Percentiles rank a stretch among this genome's conserved stretches.
These are phyloP conservation scores for Acanthamoeba healyi DNA, from an alignment of 208 protist species.

Conservation along the genomic window DNA sequence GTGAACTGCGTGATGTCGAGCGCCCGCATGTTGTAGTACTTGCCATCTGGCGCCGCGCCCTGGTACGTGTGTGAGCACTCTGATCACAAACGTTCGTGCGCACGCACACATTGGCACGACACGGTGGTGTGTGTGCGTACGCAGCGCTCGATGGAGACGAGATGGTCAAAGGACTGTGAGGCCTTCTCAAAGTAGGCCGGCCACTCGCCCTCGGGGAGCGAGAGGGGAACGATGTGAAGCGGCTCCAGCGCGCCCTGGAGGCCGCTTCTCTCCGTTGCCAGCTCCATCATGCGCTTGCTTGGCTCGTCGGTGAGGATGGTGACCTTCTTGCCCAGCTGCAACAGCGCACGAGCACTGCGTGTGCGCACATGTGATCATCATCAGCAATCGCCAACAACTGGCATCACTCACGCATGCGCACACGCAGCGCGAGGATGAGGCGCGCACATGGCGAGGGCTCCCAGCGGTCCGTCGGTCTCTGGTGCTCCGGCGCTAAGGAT, in stretches of 20 bases:
- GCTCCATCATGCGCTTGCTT: constrained; percentile 42
- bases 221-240: constrained; percentile 28
- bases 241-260: neutral
- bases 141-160: constrained; percentile 63
- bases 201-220: constrained; percentile 21
- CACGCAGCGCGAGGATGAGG: neutral
- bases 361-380: too few species aligned
- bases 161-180: neutral
- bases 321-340: constrained; percentile 47
- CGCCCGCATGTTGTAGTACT: constrained; percentile 68
- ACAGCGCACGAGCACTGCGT: constrained; percentile 14
- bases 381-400: neutral
- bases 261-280: constrained; percentile 32
- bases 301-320: constrained; percentile 47
- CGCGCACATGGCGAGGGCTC: constrained; percentile 39
- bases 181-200: neutral
- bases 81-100: neutral
- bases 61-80: neutral
- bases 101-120: neutral
- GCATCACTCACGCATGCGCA: neutral
- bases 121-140: neutral
- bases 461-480: constrained; percentile 66
- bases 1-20: constrained; percentile 61
- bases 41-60: constrained; percentile 58
- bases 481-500: neutral